Evolutionary conservation across 106 monocot species (phyloP), one percentile per base, ranked within the genome.

Genomic region (Allium fistulosum): DNA sequence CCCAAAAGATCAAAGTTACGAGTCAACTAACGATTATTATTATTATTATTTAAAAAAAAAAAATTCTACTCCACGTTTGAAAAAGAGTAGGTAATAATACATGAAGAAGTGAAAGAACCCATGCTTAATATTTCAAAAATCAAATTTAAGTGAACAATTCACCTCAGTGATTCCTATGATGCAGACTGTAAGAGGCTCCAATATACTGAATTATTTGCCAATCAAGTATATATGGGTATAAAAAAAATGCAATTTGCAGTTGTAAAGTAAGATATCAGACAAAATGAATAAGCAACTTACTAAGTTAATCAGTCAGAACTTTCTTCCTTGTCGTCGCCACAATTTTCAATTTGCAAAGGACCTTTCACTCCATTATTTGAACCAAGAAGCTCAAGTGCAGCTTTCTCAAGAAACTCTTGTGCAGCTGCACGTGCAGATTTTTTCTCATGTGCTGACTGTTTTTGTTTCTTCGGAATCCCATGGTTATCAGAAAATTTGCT

Each of bases 361-460:
- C 95, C 95, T 74, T 86, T 88, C 69, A 86, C 57, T 1, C 75
- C 83, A 69, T 75, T 56, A 64, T 67, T 79, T 62, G 75, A 53
- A 14, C 85, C 74, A 51, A 85, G 63, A 73, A 95, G 85, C 64
- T 95, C 95, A 46, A 66, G 76, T 49, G 88, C 76, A 55, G 95
- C 95, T 79, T 95, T 95, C 75, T 88, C 81, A 56, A 95, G 85
- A 62, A 95, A 95, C 71, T 95, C 95, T 46, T 88, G 69, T 27
- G 88, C 88, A 73, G 85, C 88, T 58, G 69, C 72, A 71, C 88
- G 79, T 45, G 71, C 81, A 61, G 87, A 91, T 49, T 63, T 71
- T 9, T 50, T 74, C 49, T 83, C 83, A 3, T 74, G 27, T 9
- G 76, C 46, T 17, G 79, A 76, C 45, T 78, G 60, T 49, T 82